These are phyloP conservation scores for Rhodotorula sp. DNA, from an alignment of 1,284 basidiomycete genomes.

Conservation along the genomic window DNA sequence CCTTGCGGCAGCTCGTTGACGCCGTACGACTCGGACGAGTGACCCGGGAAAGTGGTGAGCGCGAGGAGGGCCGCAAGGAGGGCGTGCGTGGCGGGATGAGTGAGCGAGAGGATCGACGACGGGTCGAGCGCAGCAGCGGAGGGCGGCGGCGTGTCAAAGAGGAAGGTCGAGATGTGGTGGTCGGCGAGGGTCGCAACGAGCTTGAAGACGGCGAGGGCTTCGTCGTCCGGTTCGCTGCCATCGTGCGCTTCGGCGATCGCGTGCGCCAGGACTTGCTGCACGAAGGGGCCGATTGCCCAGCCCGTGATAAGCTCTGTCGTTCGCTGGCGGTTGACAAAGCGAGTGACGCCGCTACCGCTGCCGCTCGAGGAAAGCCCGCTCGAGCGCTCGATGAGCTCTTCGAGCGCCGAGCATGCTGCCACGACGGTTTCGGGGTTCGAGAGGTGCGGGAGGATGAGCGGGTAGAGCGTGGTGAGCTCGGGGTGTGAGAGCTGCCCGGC, in stretches of 20 bases:
- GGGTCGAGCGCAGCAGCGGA: background rate
- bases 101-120: constrained; percentile 9
- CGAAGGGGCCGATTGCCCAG: constrained; percentile 29
- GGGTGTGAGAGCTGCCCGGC: constrained; percentile 39
- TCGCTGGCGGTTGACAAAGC: constrained; percentile 40
- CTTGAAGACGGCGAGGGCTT: constrained; percentile 33
- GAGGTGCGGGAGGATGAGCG: constrained; percentile 40
- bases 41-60: constrained; percentile 44
- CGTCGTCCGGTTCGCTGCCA: constrained; percentile 29
- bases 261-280: constrained; percentile 1
- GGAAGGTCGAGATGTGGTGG: constrained; percentile 30
- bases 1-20: constrained; percentile 40
- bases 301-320: constrained; percentile 31
- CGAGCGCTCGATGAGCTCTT: constrained; percentile 43
- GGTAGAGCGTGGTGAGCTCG: constrained; percentile 39
- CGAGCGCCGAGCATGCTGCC: constrained; percentile 40
- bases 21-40: constrained; percentile 41
- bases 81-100: constrained; percentile 21
- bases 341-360: constrained; percentile 24
- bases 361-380: constrained; percentile 24
- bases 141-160: constrained; percentile 28
- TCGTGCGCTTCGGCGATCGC: constrained; percentile 25
- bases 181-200: constrained; percentile 30
- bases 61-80: constrained; percentile 43
- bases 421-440: constrained; percentile 27